A percentile compares a stretch with the other conserved stretches of the same genome.
Conservation (phyloP, 768 basidiomycete genomes). For the Hericium coralloides region DNA sequence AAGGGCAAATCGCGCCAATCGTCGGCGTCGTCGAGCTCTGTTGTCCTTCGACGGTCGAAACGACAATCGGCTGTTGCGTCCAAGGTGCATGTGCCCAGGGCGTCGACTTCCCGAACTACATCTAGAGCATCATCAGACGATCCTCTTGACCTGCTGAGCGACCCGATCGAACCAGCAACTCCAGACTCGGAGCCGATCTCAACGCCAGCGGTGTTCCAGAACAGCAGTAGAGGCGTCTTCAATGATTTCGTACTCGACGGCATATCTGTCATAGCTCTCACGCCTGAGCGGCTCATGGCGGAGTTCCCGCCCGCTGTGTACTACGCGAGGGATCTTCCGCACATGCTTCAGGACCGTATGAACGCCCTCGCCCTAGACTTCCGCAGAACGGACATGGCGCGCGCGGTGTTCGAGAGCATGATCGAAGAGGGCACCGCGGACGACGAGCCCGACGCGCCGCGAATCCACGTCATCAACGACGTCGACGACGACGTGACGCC, state of each 20-base stretch:
- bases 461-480: constrained; percentile 57
- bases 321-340: constrained; percentile 44
- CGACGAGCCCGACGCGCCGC: constrained; percentile 63
- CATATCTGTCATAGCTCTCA: constrained; percentile 6
- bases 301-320: constrained; percentile 18
- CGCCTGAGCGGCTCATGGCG: constrained; percentile 9
- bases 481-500: constrained; percentile 62
- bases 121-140: not conserved
- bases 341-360: constrained; percentile 56
- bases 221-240: not conserved
- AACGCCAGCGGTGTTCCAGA: not conserved
- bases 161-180: not conserved
- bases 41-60: not conserved
- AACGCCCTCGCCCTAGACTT: constrained; percentile 38
- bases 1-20: not conserved
- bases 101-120: not conserved
- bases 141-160: not conserved
- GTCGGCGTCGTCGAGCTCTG: not conserved
- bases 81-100: not conserved
- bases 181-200: not conserved
- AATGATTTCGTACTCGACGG: not conserved
- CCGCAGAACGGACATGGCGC: constrained; percentile 34
- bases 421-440: constrained; percentile 56
- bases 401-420: constrained; percentile 50
- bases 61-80: not conserved